Base-by-base conservation (phyloP, 257 asterid genomes). In the Nicotiana paniculata region DNA sequence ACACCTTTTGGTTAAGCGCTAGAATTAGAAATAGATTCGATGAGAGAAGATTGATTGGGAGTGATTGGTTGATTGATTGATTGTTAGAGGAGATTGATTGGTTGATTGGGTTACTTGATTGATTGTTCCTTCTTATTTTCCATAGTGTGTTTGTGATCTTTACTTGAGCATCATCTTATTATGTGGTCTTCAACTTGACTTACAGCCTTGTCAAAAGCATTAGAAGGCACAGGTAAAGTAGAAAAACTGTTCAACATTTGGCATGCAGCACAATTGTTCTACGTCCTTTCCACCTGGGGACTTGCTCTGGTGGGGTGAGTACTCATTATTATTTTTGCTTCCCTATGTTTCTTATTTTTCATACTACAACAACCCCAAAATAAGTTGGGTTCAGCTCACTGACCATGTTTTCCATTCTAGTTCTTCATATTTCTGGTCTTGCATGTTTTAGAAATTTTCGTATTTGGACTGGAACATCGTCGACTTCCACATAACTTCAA, bases 271-370 rank as follows among this genome's bases (percentile, higher is more conserved):
- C 90, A 66, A 87, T 74, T 90, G 88, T 90, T 96, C 82, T 94
- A 92, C 85, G 87, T 95, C 39, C 86, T 96, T 63, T 91, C 95
- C 66, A 93, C 97, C 69, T 96, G 99, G 99, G 94, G 99, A 53
- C 95, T 96, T 89, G 93, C 97, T 75, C 88, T 93, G 32, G 90
- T 96, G 10, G 96, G 99, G 98, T 96, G 84, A 81, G 86, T 80
- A 83, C 81, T 51, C 35, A 39, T 83, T 26, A 5, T 28, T 35
- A 7, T 58, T 32, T 13, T 55, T 51, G 35, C 30, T 72, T 39
- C 4, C n/a, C 77, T 81, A 76, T 43, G 26, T 53, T 68, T 74
- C 51, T 11, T n/a, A 55, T 37, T 46, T 55, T 61, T 57, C 39
- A 58, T 81, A n/a, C 63, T 43, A 39, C 21, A n/a, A 39, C 48